phyloP scores from a whole-genome alignment of 169 alveolate species.

The Eimeria necatrix region DNA sequence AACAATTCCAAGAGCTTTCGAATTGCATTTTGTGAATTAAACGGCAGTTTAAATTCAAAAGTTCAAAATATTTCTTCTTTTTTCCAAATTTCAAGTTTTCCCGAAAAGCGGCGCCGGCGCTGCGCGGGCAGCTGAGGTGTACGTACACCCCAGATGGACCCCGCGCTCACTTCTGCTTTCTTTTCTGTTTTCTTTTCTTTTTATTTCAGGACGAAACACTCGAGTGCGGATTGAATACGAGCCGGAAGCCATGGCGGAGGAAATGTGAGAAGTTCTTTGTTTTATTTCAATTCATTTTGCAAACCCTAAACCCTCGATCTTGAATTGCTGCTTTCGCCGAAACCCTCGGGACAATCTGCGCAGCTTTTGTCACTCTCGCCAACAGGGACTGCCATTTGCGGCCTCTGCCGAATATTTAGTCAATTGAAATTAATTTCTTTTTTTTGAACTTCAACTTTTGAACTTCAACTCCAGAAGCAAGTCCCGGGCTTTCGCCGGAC shows the following conservation, averaged over 20 bases:
- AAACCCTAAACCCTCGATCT: no score
- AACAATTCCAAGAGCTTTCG: not conserved
- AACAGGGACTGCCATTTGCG: no score
- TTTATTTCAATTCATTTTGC: not conserved
- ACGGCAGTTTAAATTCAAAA: no score
- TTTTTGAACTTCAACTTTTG: not conserved
- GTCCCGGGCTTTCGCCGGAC: not conserved
- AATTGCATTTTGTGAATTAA: not conserved
- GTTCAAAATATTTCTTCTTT: not conserved
- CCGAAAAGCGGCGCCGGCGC: not conserved
- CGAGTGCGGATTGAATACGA: not conserved
- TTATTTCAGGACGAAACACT: not conserved
- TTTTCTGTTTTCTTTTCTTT: not conserved
- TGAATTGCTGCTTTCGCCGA: not conserved
- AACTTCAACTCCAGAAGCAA: not conserved
- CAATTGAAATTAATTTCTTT: not conserved
- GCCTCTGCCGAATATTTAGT: not conserved
- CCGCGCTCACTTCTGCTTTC: not conserved
- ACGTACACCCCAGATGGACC: not conserved
- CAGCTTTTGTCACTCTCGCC: no score
- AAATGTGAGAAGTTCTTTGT: not conserved
- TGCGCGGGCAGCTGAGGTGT: conserved; percentile 1
- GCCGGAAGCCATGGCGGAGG: conserved; percentile 13
- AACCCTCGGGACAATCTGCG: no score
- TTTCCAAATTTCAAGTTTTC: not conserved